Percentiles rank a stretch among this genome's conserved stretches.
Evolutionary conservation across 2,329 filamentous ascomycete genomes (phyloP).

Genomic region (Tolypocladium ophioglossoides): DNA sequence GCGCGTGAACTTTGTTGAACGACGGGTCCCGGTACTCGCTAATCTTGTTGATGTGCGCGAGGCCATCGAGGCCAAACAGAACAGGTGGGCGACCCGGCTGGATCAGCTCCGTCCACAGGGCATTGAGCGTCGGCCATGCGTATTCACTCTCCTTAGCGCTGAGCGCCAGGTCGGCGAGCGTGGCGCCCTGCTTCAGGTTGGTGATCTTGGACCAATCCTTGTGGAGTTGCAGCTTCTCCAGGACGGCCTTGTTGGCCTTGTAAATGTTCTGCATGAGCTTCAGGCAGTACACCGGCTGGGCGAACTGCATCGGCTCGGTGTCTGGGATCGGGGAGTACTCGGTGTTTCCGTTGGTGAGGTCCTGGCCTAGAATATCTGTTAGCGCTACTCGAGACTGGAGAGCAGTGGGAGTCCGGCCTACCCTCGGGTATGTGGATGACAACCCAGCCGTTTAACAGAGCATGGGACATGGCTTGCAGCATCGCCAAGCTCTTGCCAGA

Average conservation of each 20-base stretch:
- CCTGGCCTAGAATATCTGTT: constrained; percentile 43
- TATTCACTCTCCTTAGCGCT: constrained; percentile 65
- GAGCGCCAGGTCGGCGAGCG: constrained; percentile 58
- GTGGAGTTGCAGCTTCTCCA: constrained; percentile 39
- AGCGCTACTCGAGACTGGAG: background rate
- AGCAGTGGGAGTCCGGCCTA: constrained; percentile 27
- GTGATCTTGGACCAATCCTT: constrained; percentile 32
- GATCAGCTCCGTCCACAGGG: constrained; percentile 69
- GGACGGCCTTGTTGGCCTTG: constrained; percentile 58
- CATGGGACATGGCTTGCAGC: constrained; percentile 75
- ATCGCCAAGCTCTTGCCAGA: constrained; percentile 82
- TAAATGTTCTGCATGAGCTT: constrained; percentile 62
- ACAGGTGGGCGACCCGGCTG: constrained; percentile 45
- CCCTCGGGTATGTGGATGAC: constrained; percentile 86
- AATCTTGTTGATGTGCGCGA: constrained; percentile 70
- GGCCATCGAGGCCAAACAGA: constrained; percentile 66
- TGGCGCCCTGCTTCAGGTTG: constrained; percentile 41
- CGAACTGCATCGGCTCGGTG: constrained; percentile 50
- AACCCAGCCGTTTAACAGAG: constrained; percentile 73
- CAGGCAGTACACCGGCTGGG: constrained; percentile 69
- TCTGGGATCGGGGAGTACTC: constrained; percentile 64
- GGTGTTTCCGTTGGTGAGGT: constrained; percentile 69
- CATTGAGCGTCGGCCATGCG: constrained; percentile 71
- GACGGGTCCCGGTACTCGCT: constrained; percentile 65
- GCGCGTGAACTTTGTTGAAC: constrained; percentile 69